Evolutionary conservation across 108 stramenopile species (phyloP).

Genomic region (Skeletonema potamos): DNA sequence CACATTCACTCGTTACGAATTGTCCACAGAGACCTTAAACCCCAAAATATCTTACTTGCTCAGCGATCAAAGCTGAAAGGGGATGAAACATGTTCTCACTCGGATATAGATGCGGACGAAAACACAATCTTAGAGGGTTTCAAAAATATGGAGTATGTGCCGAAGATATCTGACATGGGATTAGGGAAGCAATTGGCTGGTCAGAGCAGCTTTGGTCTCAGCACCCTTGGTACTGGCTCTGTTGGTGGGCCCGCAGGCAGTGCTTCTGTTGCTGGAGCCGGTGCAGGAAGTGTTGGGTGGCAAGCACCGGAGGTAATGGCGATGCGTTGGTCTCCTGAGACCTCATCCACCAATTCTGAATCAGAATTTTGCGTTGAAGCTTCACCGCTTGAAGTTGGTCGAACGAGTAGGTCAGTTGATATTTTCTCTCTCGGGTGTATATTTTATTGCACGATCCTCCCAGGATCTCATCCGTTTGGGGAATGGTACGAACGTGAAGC

Average conservation of each 20-base stretch:
- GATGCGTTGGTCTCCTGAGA: slow-evolving; percentile 67
- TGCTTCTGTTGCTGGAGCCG: slow-evolving; percentile 65
- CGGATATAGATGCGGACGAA: slow-evolving; percentile 33
- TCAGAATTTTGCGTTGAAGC: slow-evolving; percentile 43
- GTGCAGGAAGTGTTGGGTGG: slow-evolving; percentile 94
- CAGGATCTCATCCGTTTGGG: slow-evolving; percentile 94
- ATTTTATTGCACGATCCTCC: slow-evolving; percentile 86
- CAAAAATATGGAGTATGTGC: slow-evolving; percentile 69
- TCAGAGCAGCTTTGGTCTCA: slow-evolving; percentile 89
- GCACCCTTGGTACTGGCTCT: slow-evolving; percentile 70
- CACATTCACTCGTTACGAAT: slow-evolving; percentile 91
- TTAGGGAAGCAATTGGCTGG: slow-evolving; percentile 91
- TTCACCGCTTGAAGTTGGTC: slow-evolving; percentile 48
- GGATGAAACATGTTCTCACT: slow-evolving; percentile 23
- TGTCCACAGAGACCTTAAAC: slow-evolving; percentile 90
- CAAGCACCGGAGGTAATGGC: slow-evolving; percentile 97
- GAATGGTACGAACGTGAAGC: slow-evolving; percentile 96
- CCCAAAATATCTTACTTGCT: slow-evolving; percentile 92
- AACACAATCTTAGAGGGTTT: slow-evolving; percentile 53
- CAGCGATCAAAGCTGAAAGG: slow-evolving; percentile 33
- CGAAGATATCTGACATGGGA: slow-evolving; percentile 97
- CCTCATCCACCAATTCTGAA: slow-evolving; percentile 34
- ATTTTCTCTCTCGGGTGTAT: slow-evolving; percentile 97
- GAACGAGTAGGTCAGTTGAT: slow-evolving; percentile 90
- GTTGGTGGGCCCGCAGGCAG: slow-evolving; percentile 46